Base-by-base conservation (phyloP, 192 early-diverging fungal genomes). In the Mortierella alpina region DNA sequence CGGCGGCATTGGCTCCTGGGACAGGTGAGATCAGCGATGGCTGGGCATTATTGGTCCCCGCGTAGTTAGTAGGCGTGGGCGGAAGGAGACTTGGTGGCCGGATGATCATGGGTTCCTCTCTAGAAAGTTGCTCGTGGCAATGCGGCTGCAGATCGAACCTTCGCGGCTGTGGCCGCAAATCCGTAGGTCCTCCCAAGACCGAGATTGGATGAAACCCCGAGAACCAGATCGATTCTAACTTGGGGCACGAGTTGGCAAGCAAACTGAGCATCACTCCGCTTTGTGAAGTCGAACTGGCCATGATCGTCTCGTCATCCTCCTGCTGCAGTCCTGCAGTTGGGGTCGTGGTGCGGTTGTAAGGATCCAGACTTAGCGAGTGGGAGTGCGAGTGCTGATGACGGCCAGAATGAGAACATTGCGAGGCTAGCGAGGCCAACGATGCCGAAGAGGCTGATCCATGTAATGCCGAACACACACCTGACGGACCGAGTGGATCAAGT, bases 141-240 rank as follows among this genome's bases (percentile, higher is more conserved):
- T 31, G 3, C 17, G 39, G 18, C 20, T 40, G 63, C 59, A 54
- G 47, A 18, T 71, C 69, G 39, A 71, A 71, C 15, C 39, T 52
- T 22, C 23, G 18, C 9, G 58, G 61, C 41, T 20, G 17, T 9
- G 77, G 59, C 15, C 70, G 60, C 44, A 80, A 45, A 55, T 80
- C 77, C 48, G 70, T 80, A 0, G 77, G 77, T 22, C 51, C 66
- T 0, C 77, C 77, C 47, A 80, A 67, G 1, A 80, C 70, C 2
- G 77, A 72, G 14, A 80, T 46, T 42, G 77, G 77, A 15, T 72
- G 70, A n/a, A 80, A 80, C 9, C 77, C 77, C 4, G 70, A 80
- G 46, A 80, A 64, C 54, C 69, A 72, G 18, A 80, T 9, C 40
- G 58, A 68, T 52, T 72, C 64, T 59, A 80, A 40, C 22, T 68